Percentiles rank a stretch among this genome's conserved stretches.
Conservation (phyloP, 495 filamentous ascomycete species). For the Emericellopsis terricola region DNA sequence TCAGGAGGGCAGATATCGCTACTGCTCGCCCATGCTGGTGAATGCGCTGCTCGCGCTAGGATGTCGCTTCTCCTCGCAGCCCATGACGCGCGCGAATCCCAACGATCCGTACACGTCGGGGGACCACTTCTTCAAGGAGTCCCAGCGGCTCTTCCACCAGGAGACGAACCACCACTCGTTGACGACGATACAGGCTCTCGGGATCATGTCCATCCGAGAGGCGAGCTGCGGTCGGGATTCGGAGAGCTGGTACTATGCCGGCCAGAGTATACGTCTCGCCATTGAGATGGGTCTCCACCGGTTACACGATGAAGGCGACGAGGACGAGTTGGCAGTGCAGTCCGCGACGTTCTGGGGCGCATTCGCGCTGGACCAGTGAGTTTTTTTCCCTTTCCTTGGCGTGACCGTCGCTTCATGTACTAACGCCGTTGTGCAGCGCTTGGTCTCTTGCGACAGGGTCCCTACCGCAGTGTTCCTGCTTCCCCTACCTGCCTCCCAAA, state of each 20-base stretch:
- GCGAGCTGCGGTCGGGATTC: slow-evolving; percentile 44
- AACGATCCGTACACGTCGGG: slow-evolving; percentile 46
- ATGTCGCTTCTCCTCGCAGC: slow-evolving; percentile 54
- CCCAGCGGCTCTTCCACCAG: slow-evolving; percentile 37
- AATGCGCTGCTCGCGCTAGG: slow-evolving; percentile 58
- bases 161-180: slow-evolving; percentile 39
- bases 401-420: background rate
- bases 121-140: slow-evolving; percentile 54
- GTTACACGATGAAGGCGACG: slow-evolving; percentile 19
- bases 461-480: slow-evolving; percentile 41
- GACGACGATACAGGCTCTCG: slow-evolving; percentile 63
- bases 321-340: slow-evolving; percentile 41
- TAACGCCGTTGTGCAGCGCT: slow-evolving; percentile 19
- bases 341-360: slow-evolving; percentile 57
- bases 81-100: slow-evolving; percentile 40
- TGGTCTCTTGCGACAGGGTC: slow-evolving; percentile 46
- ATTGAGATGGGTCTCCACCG: slow-evolving; percentile 48
- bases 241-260: slow-evolving; percentile 49
- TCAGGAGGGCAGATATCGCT: slow-evolving; percentile 29
- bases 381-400: slow-evolving; percentile 1
- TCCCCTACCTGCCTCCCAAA: slow-evolving; percentile 35
- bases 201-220: slow-evolving; percentile 54
- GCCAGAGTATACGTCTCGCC: slow-evolving; percentile 45
- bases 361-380: slow-evolving; percentile 52
- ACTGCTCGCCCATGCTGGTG: slow-evolving; percentile 56